Evolutionary conservation across 192 early-diverging fungal genomes (phyloP).

Genomic region (Dispira parvispora): DNA sequence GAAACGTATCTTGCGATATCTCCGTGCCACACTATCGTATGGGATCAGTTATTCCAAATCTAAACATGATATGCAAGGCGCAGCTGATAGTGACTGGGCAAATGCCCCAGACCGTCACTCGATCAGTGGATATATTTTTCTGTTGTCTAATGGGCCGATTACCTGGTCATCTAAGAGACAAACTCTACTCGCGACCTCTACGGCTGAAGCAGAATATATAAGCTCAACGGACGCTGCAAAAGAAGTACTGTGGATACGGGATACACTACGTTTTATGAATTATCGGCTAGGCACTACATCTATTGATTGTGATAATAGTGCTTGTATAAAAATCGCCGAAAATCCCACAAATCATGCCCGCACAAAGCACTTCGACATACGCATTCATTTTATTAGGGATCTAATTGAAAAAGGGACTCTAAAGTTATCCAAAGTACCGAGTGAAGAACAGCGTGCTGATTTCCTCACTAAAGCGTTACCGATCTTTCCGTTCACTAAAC

Average conservation of each 20-base stretch:
- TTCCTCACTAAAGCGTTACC: too few species aligned
- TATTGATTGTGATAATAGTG: not conserved
- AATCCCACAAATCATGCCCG: not conserved
- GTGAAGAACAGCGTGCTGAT: too few species aligned
- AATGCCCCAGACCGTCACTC: not conserved
- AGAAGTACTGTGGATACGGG: not conserved
- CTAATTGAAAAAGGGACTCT: too few species aligned
- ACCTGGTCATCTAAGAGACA: not conserved
- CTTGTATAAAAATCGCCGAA: not conserved
- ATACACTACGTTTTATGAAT: too few species aligned
- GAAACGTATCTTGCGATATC: not conserved
- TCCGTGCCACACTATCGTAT: not conserved
- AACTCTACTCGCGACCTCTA: not conserved
- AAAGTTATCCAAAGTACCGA: too few species aligned
- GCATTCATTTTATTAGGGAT: not conserved
- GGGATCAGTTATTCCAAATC: not conserved
- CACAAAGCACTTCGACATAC: not conserved
- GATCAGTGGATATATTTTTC: not conserved
- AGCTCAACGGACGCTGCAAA: not conserved
- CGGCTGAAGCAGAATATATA: not conserved
- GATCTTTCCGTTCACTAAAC: too few species aligned
- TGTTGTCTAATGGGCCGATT: not conserved
- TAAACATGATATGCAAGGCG: not conserved
- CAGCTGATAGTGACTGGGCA: not conserved
- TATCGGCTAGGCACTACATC: too few species aligned